phyloP scores from a whole-genome alignment of 75 land plant genomes.

The Pseudotsuga menziesii region DNA sequence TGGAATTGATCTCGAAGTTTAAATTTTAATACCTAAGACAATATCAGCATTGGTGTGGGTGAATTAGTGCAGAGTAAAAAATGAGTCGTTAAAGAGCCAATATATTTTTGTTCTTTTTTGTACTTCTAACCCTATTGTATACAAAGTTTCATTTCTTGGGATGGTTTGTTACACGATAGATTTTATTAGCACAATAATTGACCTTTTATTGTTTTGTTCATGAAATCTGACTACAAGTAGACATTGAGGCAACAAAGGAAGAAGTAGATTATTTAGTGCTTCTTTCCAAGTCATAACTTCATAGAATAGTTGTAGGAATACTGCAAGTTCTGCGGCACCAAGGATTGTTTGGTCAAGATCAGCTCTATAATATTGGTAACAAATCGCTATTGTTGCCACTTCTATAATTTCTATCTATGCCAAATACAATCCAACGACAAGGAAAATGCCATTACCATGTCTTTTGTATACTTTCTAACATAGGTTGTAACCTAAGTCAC shows the following conservation, averaged over 20 bases:
- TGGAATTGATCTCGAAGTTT: conserved; percentile 71
- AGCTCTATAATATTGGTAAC: conserved; percentile 84
- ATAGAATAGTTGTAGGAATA: conserved; percentile 87
- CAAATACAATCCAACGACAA: no score
- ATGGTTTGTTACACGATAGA: not conserved
- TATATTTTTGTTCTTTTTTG: conserved; percentile 18
- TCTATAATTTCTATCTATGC: not conserved
- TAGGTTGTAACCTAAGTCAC: not conserved
- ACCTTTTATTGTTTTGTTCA: not conserved
- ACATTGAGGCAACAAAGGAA: conserved; percentile 82
- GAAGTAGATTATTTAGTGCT: conserved; percentile 76
- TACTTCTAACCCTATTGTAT: not conserved
- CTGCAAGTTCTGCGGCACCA: conserved; percentile 79
- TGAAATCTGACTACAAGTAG: conserved; percentile 49
- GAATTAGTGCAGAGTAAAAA: conserved; percentile 69
- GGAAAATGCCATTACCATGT: not conserved
- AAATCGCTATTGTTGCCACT: not conserved
- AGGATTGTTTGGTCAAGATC: conserved; percentile 73
- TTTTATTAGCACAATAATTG: not conserved
- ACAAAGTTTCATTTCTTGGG: not conserved
- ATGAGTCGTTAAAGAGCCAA: conserved; percentile 84
- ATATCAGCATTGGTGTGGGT: conserved; percentile 32
- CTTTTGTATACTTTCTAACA: not conserved
- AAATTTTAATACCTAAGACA: conserved; percentile 42
- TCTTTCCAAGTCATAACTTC: conserved; percentile 73